These are phyloP conservation scores for Candolleomyces aberdarensis DNA, from an alignment of 768 basidiomycete genomes.

Conservation along the genomic window DNA sequence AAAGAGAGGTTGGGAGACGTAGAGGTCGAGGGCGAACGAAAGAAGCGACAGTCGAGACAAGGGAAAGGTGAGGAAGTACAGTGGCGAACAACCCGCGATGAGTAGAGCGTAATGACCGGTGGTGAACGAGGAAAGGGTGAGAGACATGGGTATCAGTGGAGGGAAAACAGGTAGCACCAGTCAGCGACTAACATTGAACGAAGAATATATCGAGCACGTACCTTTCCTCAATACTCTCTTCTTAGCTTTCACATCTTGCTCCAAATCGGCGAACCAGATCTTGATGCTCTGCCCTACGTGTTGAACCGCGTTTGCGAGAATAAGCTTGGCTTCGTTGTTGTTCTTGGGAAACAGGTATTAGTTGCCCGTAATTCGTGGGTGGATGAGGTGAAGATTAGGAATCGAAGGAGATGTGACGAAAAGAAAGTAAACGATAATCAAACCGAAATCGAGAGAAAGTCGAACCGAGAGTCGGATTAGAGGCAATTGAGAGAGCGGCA, in stretches of 20 bases:
- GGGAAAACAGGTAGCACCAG: constrained; percentile 1
- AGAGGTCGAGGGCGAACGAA: too few species aligned
- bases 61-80: too few species aligned
- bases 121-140: too few species aligned
- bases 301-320: constrained; percentile 91
- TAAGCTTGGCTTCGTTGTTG: constrained; percentile 89
- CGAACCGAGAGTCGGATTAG: too few species aligned
- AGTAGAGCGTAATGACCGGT: too few species aligned
- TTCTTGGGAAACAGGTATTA: constrained; percentile 44
- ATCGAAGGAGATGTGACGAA: neutral
- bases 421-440: too few species aligned
- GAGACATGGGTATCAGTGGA: too few species aligned
- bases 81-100: too few species aligned
- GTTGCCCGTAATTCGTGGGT: too few species aligned
- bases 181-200: neutral
- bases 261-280: constrained; percentile 92
- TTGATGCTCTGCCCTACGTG: constrained; percentile 94
- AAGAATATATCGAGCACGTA: constrained; percentile 24
- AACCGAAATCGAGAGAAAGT: too few species aligned
- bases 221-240: constrained; percentile 93
- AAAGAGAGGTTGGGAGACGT: neutral
- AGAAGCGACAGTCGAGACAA: too few species aligned
- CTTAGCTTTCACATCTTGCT: constrained; percentile 80
- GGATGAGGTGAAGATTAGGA: neutral
- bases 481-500: too few species aligned